Base-by-base conservation (phyloP, 441 rosid species). In the Populus tomentosa region DNA sequence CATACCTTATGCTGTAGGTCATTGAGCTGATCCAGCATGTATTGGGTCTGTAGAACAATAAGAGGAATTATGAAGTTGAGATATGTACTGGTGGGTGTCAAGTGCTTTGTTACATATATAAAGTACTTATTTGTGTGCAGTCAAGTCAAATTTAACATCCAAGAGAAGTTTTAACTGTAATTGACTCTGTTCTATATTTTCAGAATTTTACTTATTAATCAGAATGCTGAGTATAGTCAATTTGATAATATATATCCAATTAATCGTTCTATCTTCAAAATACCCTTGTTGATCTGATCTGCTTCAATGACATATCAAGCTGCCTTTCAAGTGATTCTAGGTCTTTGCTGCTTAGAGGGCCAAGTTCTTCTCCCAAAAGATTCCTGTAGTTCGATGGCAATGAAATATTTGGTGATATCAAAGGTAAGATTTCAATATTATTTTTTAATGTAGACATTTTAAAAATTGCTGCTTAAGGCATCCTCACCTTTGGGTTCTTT, bases 301-400 rank as follows among this genome's bases (percentile, higher is more conserved):
- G 99, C 88, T 91, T 94, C 85, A 95, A 72, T 36, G 98, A 95
- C 75, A 90, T 82, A 79, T 94, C 99, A 35, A 95, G 95, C 87
- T 95, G 99, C 86, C 94, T 92, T 84, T 95, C 99, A 21, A 95
- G 97, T 14, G 98, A 90, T 79, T 95, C 99, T 75, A 95, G 97
- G 73, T 94, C 99, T 70, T 92, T 94, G 87, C 94, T 89, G 90
- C 84, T 92, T 18, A 94, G 80, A 82, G 98, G 98, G 11, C 95
- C 97, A 56, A 95, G 93, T 78, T 93, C 99, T 88, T 95, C 99
- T 79, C 99, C 99, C 75, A 95, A 76, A 28, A 95, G 88, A 80
- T 95, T 95, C 88, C 99, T 95, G 73, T 1, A 21, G 30, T 21
- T 53, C 10, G 40, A 75, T 42, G 74, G n/a, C 38, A 56, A 32